Conservation (phyloP, 2,329 filamentous ascomycete genomes). For the Biscogniauxia sp. region DNA sequence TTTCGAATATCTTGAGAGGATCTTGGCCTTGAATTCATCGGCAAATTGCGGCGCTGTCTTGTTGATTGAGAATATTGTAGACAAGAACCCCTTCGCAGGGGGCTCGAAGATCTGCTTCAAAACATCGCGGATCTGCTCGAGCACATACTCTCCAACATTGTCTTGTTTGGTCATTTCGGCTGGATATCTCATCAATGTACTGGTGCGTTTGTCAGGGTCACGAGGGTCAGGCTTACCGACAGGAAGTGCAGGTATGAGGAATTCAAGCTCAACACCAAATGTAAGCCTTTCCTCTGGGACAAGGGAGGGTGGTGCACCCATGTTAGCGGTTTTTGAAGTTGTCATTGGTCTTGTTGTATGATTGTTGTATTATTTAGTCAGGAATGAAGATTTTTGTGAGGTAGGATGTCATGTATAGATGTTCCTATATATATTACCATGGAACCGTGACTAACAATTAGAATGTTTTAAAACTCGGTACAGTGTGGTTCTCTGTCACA, state of each 20-base stretch:
- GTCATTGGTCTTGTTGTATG: neutral
- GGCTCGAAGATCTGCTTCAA: neutral
- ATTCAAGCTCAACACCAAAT: neutral
- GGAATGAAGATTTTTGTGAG: too few relatives aligned
- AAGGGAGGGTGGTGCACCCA: neutral
- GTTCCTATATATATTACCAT: too few relatives aligned
- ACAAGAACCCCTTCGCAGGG: neutral
- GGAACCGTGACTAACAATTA: too few relatives aligned
- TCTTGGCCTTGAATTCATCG: neutral
- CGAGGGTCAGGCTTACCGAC: neutral
- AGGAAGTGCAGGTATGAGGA: neutral
- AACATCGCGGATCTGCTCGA: neutral
- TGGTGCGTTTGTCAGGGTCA: neutral
- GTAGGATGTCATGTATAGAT: too few relatives aligned
- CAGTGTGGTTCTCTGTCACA: too few relatives aligned
- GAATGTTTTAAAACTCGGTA: too few relatives aligned
- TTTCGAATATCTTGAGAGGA: neutral
- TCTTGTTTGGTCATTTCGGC: neutral
- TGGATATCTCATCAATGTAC: neutral
- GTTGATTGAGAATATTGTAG: neutral
- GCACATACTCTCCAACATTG: neutral
- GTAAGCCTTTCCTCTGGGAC: neutral
- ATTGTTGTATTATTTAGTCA: too few relatives aligned
- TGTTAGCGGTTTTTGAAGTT: neutral
- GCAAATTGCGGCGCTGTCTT: neutral